Conservation (phyloP, 306 rosid genomes). For the Rosa persica region DNA sequence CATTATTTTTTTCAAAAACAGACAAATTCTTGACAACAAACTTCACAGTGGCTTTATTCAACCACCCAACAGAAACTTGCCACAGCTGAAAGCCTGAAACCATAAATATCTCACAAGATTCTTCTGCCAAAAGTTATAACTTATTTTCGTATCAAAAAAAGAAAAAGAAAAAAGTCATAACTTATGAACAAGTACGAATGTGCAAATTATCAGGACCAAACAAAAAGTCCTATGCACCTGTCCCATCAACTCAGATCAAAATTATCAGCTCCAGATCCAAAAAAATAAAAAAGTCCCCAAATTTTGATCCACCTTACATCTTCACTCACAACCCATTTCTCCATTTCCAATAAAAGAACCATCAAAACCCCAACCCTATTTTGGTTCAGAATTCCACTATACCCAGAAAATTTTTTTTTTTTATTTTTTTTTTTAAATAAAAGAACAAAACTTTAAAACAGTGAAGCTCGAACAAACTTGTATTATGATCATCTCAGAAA, state of each 20-base stretch:
- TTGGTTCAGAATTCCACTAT: background rate
- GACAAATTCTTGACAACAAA: conserved; percentile 3
- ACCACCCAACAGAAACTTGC: conserved; percentile 11
- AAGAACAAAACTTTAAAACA: background rate
- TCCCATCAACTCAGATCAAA: conserved; percentile 19
- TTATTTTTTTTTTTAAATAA: background rate
- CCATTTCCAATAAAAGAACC: background rate
- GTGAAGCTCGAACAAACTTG: background rate
- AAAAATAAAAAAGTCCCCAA: background rate
- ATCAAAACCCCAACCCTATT: background rate
- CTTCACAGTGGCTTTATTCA: background rate
- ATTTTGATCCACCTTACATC: background rate
- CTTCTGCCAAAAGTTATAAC: background rate
- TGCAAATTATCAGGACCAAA: conserved; percentile 9
- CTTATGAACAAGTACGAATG: conserved; percentile 9
- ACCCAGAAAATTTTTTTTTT: too few relatives aligned
- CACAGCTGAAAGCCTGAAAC: conserved; percentile 1
- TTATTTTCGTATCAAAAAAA: too few relatives aligned
- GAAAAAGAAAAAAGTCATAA: background rate
- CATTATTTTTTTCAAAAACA: background rate
- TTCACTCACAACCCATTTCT: background rate
- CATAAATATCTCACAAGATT: conserved; percentile 12
- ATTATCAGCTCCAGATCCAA: conserved; percentile 26
- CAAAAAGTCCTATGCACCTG: background rate
- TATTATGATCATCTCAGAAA: background rate